Evolutionary conservation across 1,284 basidiomycete genomes (phyloP), one percentile per base, ranked within the genome.

Genomic region (Sporisorium graminicola): DNA sequence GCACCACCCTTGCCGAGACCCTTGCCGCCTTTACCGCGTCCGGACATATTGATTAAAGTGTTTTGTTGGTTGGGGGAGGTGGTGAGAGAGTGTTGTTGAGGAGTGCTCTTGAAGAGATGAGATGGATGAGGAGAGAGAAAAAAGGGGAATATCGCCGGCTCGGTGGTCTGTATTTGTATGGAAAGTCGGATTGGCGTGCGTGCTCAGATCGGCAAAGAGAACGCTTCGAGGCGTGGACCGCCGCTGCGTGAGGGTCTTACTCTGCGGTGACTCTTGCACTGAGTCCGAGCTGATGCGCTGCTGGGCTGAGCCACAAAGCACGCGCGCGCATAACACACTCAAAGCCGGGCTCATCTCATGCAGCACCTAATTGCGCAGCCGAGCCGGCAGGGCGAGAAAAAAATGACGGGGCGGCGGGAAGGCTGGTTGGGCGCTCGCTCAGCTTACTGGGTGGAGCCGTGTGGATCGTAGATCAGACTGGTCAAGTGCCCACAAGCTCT

Each of bases 1-100:
- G 84, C 84, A 74, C 84, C 84, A 73, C 84, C 84, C 79, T 86
- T 86, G 75, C 84, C 84, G 77, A 86, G 84, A 81, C 84, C 84
- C 78, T 86, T 86, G 75, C 84, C 84, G 68, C 83, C 83, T 62
- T 85, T 84, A 74, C 84, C 84, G 63, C 84, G 77, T 75, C 79
- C 79, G 69, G 82, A 81, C 79, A 81, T 83, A 65, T 82, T 75
- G 74, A 65, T 64, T 37, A 46, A 58, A 55, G 69, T 72, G 67
- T 54, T 65, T 55, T 65, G 60, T 71, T 44, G 61, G 43, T 44
- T 58, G 61, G 58, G 31, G 51, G 55, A 62, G 53, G 20, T 42
- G 37, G 63, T 62, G 52, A 67, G 52, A 61, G 49, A 54, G 62
- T 63, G 46, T 54, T 54, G 60, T 58, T 33, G 59, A 51, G 26